Percentiles rank a stretch among this genome's conserved stretches.
Evolutionary conservation across 768 basidiomycete species (phyloP).

Genomic region (Porphyrellus cyaneotinctus): DNA sequence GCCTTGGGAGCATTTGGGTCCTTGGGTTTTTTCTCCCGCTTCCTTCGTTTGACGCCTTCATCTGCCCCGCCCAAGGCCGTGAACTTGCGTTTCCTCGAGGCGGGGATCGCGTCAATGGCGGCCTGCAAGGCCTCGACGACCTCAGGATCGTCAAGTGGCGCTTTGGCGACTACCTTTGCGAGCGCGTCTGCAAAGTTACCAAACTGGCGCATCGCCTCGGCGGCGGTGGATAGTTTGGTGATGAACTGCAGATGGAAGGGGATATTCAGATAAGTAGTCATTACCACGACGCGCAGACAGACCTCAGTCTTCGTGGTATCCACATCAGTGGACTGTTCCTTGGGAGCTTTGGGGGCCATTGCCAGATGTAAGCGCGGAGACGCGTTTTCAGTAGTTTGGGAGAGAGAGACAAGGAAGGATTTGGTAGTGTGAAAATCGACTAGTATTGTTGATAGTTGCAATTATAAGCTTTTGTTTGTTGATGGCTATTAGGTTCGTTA

Average conservation of each 20-base stretch:
- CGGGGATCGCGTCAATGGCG: conserved; percentile 31
- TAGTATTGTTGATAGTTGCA: conserved; percentile 36
- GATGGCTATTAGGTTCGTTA: conserved; percentile 34
- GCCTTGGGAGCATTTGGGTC: conserved; percentile 95
- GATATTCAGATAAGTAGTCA: conserved; percentile 16
- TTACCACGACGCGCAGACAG: conserved; percentile 12
- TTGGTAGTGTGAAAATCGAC: conserved; percentile 39
- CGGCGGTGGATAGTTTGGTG: conserved; percentile 50
- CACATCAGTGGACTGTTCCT: conserved; percentile 24
- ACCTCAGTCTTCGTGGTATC: conserved; percentile 32
- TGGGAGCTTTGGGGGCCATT: conserved; percentile 26
- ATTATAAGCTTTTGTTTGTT: conserved; percentile 40
- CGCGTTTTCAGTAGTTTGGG: conserved; percentile 25
- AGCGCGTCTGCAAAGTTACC: conserved; percentile 60
- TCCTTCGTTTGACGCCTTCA: conserved; percentile 36
- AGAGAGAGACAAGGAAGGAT: conserved; percentile 34
- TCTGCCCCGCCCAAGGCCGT: conserved; percentile 28
- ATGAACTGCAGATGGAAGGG: conserved; percentile 45
- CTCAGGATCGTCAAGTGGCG: conserved; percentile 31
- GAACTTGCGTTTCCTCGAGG: conserved; percentile 52
- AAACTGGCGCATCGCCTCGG: conserved; percentile 59
- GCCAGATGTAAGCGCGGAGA: conserved; percentile 11
- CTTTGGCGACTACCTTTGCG: conserved; percentile 44
- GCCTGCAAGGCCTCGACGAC: conserved; percentile 26
- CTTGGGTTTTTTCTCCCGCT: conserved; percentile 56